Conservation (phyloP, 371 early-diverging fungal genomes). For the Apophysomyces trapeziformis region DNA sequence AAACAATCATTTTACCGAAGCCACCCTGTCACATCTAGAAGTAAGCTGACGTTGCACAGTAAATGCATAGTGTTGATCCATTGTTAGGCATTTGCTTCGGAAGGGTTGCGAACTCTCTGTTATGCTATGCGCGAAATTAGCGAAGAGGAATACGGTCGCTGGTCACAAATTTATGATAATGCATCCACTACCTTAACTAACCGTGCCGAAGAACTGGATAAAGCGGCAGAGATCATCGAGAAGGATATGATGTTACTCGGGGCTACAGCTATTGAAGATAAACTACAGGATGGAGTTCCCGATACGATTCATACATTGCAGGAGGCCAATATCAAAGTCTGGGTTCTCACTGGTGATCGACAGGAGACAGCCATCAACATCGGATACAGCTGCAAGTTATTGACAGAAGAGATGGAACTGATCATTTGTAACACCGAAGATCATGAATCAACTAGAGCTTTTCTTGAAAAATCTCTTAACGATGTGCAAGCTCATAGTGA, state of each 20-base stretch:
- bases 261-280: conserved; percentile 99
- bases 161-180: conserved; percentile 81
- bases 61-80: not conserved
- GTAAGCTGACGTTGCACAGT: conserved; percentile 27
- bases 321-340: conserved; percentile 94
- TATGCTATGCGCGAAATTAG: conserved; percentile 90
- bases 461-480: conserved; percentile 72
- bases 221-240: conserved; percentile 94
- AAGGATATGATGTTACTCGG: conserved; percentile 89
- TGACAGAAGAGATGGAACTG: conserved; percentile 83
- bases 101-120: conserved; percentile 93
- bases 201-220: conserved; percentile 85
- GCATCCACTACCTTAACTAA: conserved; percentile 90
- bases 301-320: conserved; percentile 94
- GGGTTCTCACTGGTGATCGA: conserved; percentile 96
- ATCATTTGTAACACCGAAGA: conserved; percentile 78
- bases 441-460: conserved; percentile 69
- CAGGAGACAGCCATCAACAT: conserved; percentile 95
- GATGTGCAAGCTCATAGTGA: conserved; percentile 47
- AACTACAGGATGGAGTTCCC: conserved; percentile 97
- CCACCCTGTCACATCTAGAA: conserved; percentile 77
- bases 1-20: conserved; percentile 74
- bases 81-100: conserved; percentile 78
- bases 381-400: conserved; percentile 86
- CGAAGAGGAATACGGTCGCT: conserved; percentile 83